Base-by-base conservation (phyloP, 1,139 yeast genomes). In the Blastobotrys indianensis region DNA sequence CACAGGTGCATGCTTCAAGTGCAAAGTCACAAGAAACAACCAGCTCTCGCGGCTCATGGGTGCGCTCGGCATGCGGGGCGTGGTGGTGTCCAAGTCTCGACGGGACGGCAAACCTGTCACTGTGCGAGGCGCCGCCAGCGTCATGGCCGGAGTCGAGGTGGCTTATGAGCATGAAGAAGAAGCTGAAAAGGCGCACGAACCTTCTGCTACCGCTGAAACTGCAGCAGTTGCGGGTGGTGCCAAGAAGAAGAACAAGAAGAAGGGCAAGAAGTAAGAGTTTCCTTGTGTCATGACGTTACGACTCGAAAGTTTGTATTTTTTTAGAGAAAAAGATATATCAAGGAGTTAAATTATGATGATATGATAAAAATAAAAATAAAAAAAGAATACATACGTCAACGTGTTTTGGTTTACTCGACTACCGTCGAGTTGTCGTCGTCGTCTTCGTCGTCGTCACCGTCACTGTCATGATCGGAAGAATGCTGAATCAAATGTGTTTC, bases 41-140 rank as follows among this genome's bases (percentile, higher is more conserved):
- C 96, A 88, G 62, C 75, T 90, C 37, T 82, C 92, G 13, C 76
- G 92, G 57, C 64, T 90, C 30, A 68, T 87, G 62, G 79, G 86
- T 34, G 87, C 90, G n/a, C 62, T 88, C 44, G 97, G 97, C 0
- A 96, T 97, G 3, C 74, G 77, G 51, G 92, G 94, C 2, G 84
- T 85, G n/a, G 59, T 56, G 32, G 51, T 62, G 47, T 48, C 58
- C 35, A 50, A 41, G 39, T 46, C 32, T 23, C 31, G 37, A 16
- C 42, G 36, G 34, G 43, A 46, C 13, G 35, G 45, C 29, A 47
- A 32, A 28, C 40, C 40, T 11, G 37, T 47, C 12, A 17, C 44
- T 11, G 67, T 49, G 17, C 31, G 46, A 12, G 69, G 69, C 8
- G 16, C 60, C 28, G 65, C 66, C 16, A 51, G 58, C 39, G 37